A percentile compares a stretch with the other conserved stretches of the same genome.
These are phyloP conservation scores for Reticulascus tulasneorum DNA, from an alignment of 2,329 filamentous ascomycete genomes.

Conservation along the genomic window DNA sequence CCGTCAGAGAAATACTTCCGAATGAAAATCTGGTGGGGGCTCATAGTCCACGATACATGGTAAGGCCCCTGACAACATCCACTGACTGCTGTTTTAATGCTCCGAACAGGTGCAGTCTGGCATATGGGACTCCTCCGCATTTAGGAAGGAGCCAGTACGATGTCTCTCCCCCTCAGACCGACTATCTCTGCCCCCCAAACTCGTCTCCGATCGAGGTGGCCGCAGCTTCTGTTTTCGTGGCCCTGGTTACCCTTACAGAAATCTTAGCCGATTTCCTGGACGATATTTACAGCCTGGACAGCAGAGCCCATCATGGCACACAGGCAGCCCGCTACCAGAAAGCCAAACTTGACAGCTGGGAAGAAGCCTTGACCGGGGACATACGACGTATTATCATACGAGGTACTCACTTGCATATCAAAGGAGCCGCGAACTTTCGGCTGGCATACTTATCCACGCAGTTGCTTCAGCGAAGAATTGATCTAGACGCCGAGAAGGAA, in stretches of 20 bases:
- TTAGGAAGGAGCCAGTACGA: slow-evolving; percentile 43
- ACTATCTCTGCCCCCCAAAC: slow-evolving; percentile 22
- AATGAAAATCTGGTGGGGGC: slow-evolving; percentile 53
- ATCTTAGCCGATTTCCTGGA: slow-evolving; percentile 15
- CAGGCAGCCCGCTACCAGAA: neutral
- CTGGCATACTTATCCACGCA: slow-evolving; percentile 45
- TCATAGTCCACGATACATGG: slow-evolving; percentile 54
- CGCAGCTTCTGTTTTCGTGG: slow-evolving; percentile 12
- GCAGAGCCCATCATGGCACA: too few species aligned
- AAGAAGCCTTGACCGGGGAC: slow-evolving; percentile 33
- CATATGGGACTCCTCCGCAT: slow-evolving; percentile 49
- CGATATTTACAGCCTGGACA: slow-evolving; percentile 14
- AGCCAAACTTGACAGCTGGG: slow-evolving; percentile 28
- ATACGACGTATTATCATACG: slow-evolving; percentile 37
- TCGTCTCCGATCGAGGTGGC: neutral
- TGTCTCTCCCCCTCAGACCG: slow-evolving; percentile 37
- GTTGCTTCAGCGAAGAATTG: slow-evolving; percentile 42
- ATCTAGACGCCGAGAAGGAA: slow-evolving; percentile 35
- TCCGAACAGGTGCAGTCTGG: slow-evolving; percentile 42
- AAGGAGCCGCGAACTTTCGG: slow-evolving; percentile 47
- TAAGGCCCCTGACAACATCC: slow-evolving; percentile 19
- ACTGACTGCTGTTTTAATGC: neutral
- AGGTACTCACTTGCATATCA: slow-evolving; percentile 33
- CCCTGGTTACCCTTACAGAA: slow-evolving; percentile 9
- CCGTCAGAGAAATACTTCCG: slow-evolving; percentile 46